phyloP scores from a whole-genome alignment of 2,329 filamentous ascomycete species.

The Penicillium sclerotiorum region DNA sequence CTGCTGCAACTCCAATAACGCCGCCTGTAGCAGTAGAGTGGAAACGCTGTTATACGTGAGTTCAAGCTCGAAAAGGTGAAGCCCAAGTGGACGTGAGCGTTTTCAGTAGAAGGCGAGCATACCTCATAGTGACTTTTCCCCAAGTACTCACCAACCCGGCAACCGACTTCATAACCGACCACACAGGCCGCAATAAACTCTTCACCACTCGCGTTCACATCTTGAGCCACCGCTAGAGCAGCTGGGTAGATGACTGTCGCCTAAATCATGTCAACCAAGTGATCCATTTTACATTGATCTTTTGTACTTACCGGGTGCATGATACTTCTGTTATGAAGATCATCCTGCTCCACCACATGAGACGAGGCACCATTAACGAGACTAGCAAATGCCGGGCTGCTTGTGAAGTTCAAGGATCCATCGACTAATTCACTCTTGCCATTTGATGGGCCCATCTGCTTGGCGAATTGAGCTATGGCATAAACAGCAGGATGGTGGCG shows the following conservation, averaged over 20 bases:
- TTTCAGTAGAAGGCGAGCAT: background rate
- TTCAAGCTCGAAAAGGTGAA: no score
- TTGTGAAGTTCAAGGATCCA: conserved; percentile 21
- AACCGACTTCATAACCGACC: conserved; percentile 35
- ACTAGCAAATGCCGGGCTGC: conserved; percentile 33
- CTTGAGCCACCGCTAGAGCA: conserved; percentile 34
- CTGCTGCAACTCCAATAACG: conserved; percentile 33
- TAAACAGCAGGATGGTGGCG: conserved; percentile 30
- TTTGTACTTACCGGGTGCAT: conserved; percentile 32
- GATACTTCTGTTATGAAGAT: conserved; percentile 37
- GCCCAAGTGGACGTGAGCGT: no score
- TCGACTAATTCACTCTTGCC: conserved; percentile 34
- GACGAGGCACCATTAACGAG: conserved; percentile 34
- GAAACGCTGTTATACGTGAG: conserved; percentile 27
- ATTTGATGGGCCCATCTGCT: conserved; percentile 30
- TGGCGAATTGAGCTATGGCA: conserved; percentile 26
- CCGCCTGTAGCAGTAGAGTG: conserved; percentile 32
- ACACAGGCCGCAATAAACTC: conserved; percentile 37
- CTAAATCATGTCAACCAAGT: conserved; percentile 14
- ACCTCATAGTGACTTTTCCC: conserved; percentile 37
- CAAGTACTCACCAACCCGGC: conserved; percentile 32
- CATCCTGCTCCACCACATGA: conserved; percentile 38
- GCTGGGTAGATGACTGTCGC: conserved; percentile 35
- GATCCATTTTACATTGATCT: background rate
- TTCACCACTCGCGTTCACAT: conserved; percentile 28